Evolutionary conservation across 495 filamentous ascomycete genomes (phyloP).

Genomic region (Podospora conica): DNA sequence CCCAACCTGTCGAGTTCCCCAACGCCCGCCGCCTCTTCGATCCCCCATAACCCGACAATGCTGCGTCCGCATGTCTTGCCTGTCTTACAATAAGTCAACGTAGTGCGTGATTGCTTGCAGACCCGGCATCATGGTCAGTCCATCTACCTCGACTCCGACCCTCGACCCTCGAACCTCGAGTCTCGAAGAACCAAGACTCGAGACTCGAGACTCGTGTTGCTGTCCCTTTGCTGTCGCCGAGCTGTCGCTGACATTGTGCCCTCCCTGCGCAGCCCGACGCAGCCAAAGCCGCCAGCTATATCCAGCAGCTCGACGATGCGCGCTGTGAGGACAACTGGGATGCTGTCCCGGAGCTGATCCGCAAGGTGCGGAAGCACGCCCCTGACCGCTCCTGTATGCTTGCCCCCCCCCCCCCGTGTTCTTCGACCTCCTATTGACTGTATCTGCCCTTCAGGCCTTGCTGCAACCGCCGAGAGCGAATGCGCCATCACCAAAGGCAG

Average conservation of each 20-base stretch:
- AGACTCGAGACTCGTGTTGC: background rate
- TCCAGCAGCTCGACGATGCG: slow-evolving; percentile 73
- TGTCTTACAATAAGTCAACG: slow-evolving; percentile 22
- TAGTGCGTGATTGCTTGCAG: slow-evolving; percentile 29
- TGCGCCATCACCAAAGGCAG: slow-evolving; percentile 51
- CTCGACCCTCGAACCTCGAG: background rate
- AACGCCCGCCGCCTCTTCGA: background rate
- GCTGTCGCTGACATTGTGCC: background rate
- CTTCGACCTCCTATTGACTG: slow-evolving; percentile 1
- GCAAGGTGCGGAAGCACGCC: slow-evolving; percentile 91
- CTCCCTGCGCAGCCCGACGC: slow-evolving; percentile 35
- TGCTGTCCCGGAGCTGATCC: slow-evolving; percentile 78
- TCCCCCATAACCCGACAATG: slow-evolving; percentile 9
- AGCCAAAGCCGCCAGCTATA: slow-evolving; percentile 71
- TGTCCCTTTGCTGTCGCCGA: slow-evolving; percentile 7
- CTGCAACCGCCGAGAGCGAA: slow-evolving; percentile 69
- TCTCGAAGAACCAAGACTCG: too few relatives aligned
- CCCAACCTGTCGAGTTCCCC: background rate
- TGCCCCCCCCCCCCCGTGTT: slow-evolving; percentile 10
- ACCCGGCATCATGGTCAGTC: slow-evolving; percentile 26
- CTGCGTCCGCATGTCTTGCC: slow-evolving; percentile 26
- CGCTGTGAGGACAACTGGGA: slow-evolving; percentile 86
- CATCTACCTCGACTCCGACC: background rate
- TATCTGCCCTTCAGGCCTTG: slow-evolving; percentile 51
- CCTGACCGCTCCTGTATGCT: slow-evolving; percentile 76